A percentile compares a stretch with the other conserved stretches of the same genome.
Conservation (phyloP, 108 stramenopile species). For the Skeletonema grethae region DNA sequence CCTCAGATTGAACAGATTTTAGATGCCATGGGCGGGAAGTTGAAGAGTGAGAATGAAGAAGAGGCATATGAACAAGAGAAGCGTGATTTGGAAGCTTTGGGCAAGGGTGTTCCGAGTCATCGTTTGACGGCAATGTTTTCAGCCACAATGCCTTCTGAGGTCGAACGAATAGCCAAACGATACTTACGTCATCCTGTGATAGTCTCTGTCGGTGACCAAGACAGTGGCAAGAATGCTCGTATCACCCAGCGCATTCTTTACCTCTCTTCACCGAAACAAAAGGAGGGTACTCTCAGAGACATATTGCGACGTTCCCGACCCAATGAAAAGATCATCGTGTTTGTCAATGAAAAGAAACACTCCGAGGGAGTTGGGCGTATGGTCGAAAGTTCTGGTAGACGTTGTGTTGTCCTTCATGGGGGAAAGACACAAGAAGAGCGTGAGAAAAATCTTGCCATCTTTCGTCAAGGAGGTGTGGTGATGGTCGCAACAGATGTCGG, state of each 20-base stretch:
- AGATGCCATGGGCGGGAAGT: conserved; percentile 89
- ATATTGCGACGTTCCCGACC: conserved; percentile 44
- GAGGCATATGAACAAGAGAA: conserved; percentile 85
- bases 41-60: conserved; percentile 83
- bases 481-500: conserved; percentile 94
- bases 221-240: conserved; percentile 91
- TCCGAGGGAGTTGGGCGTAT: conserved; percentile 80
- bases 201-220: conserved; percentile 91
- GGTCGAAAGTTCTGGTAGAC: conserved; percentile 74
- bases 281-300: conserved; percentile 77
- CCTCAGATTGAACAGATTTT: conserved; percentile 92
- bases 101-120: conserved; percentile 59
- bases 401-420: conserved; percentile 92
- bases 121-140: conserved; percentile 96
- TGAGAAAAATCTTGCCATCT: conserved; percentile 89
- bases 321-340: conserved; percentile 92
- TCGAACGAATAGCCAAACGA: conserved; percentile 88
- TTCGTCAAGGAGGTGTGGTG: conserved; percentile 78
- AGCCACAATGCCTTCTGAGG: conserved; percentile 96
- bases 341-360: conserved; percentile 97
- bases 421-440: conserved; percentile 98
- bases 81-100: conserved; percentile 55
- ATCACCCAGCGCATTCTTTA: conserved; percentile 90
- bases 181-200: conserved; percentile 94
- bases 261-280: conserved; percentile 77